Percentiles rank a stretch among this genome's conserved stretches.
Conservation (phyloP, 2,329 filamentous ascomycete species). For the Fusarium sp. region DNA sequence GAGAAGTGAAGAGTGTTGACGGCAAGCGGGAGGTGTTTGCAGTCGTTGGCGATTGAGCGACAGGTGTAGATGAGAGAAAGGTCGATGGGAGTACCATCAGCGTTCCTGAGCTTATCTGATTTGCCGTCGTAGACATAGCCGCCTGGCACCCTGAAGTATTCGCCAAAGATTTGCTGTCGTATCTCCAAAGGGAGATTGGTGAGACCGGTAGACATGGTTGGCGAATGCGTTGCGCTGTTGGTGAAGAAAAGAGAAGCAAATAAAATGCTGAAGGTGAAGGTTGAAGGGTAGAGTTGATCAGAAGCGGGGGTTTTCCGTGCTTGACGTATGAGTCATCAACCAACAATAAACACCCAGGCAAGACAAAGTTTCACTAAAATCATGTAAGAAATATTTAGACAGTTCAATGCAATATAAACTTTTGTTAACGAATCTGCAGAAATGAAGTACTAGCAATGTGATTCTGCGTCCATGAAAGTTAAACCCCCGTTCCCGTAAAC, state of each 20-base stretch:
- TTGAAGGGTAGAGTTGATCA: not conserved
- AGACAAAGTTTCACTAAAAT: not conserved
- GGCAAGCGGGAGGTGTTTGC: not conserved
- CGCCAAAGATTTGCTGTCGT: conserved; percentile 25
- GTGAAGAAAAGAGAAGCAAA: not conserved
- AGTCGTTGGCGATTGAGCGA: conserved; percentile 20
- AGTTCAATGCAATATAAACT: no score
- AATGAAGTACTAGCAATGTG: not conserved
- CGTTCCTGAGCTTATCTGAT: conserved; percentile 5
- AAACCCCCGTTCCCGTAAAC: no score
- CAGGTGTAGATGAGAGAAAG: conserved; percentile 33
- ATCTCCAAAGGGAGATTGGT: conserved; percentile 15
- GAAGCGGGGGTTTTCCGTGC: not conserved
- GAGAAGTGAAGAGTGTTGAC: conserved; percentile 28
- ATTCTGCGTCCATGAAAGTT: no score
- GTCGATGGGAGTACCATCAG: conserved; percentile 15
- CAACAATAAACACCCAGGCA: not conserved
- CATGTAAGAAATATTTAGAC: no score
- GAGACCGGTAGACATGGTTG: not conserved
- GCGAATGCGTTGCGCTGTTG: not conserved
- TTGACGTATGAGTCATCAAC: not conserved
- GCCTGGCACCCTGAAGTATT: conserved; percentile 16
- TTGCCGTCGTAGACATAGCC: conserved; percentile 23
- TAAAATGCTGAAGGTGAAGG: not conserved
- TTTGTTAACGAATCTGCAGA: not conserved